Evolutionary conservation across 805 yeast genomes (phyloP).

Genomic region (Hanseniaspora nectarophila): DNA sequence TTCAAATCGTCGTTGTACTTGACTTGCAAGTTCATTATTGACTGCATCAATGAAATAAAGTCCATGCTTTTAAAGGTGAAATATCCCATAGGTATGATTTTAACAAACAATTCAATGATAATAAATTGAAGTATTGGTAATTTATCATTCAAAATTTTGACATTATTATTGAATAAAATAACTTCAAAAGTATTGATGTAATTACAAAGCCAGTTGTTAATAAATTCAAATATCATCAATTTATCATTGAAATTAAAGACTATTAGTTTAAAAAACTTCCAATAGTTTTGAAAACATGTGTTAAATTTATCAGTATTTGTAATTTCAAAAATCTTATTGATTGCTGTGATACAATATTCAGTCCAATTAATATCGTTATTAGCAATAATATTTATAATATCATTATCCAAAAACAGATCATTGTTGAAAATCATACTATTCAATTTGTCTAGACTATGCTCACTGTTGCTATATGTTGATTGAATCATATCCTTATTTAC

Average conservation of each 20-base stretch:
- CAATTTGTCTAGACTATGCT: background rate
- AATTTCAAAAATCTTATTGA: background rate
- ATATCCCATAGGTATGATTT: background rate
- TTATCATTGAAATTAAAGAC: background rate
- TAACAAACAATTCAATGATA: background rate
- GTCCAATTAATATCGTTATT: background rate
- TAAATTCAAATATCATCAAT: background rate
- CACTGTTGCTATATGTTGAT: background rate
- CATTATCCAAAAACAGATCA: background rate
- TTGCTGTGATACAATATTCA: background rate
- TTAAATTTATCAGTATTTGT: background rate
- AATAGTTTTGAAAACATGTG: background rate
- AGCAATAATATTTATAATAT: background rate
- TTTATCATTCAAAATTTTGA: background rate
- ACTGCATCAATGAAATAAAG: background rate
- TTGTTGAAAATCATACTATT: background rate
- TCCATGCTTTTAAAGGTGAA: background rate
- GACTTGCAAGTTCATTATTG: background rate
- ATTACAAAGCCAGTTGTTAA: conserved; percentile 1
- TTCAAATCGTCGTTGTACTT: background rate
- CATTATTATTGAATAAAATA: background rate
- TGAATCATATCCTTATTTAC: background rate
- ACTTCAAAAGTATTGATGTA: background rate
- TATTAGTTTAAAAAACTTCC: conserved; percentile 1
- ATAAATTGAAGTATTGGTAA: conserved; percentile 7